phyloP scores from a whole-genome alignment of 1,139 yeast genomes.

The Geotrichum aggregatum region DNA sequence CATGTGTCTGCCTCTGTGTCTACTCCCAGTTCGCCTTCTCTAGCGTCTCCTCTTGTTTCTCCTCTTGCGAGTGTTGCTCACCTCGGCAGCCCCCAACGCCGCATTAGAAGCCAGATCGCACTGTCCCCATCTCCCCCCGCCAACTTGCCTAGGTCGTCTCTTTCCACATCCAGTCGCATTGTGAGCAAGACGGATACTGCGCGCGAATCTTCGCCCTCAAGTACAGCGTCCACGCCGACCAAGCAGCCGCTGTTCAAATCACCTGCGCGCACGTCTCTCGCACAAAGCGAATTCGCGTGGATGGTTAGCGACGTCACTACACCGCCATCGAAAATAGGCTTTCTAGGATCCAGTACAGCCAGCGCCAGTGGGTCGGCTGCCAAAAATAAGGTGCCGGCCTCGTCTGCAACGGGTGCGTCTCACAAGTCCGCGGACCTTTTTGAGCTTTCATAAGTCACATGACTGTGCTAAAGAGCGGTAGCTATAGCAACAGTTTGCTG shows the following conservation, averaged over 20 bases:
- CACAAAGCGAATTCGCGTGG: slow-evolving; percentile 22
- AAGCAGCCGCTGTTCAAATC: slow-evolving; percentile 9
- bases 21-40: not conserved
- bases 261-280: slow-evolving; percentile 18
- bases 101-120: not conserved
- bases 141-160: not conserved
- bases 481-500: not conserved
- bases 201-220: not conserved
- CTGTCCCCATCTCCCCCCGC: slow-evolving; percentile 2
- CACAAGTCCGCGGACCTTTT: not conserved
- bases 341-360: not conserved
- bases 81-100: slow-evolving; percentile 1
- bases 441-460: not conserved
- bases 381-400: not conserved
- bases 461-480: not conserved
- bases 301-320: slow-evolving; percentile 20
- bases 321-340: not conserved
- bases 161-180: not conserved
- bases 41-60: not conserved
- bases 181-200: not conserved
- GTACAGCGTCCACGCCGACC: not conserved
- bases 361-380: not conserved
- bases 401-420: not conserved
- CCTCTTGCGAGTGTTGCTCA: not conserved
- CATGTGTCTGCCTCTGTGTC: not conserved